Evolutionary conservation across 805 yeast genomes (phyloP), one percentile per base, ranked within the genome.

Genomic region (Hanseniaspora jakobsenii): DNA sequence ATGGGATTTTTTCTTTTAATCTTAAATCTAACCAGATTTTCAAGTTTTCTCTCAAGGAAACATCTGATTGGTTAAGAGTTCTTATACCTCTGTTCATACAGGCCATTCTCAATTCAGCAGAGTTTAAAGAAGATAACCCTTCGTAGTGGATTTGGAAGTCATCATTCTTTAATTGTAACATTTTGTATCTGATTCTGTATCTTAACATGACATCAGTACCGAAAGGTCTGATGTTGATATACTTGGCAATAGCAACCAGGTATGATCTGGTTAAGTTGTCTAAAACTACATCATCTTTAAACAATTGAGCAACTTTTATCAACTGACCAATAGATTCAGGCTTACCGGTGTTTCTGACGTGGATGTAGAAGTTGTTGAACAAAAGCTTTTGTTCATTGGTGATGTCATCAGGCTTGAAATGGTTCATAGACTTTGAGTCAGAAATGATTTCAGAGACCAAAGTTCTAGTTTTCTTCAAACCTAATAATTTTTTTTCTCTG

Each of bases 81-180:
- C 75, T 81, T 62, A 91, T 85, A 58, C 98, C 97, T 66, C 98
- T 77, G 27, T 93, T 84, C 48, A 84, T 80, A 67, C 96, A 87
- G 1, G 97, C 97, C 51, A 71, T 69, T 61, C 82, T 84, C 52
- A 89, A 71, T 64, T 89, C 98, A 3, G 75, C 70, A 14, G 80
- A 70, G 13, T 86, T 75, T 51, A 89, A 69, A 4, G 83, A 71
- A 39, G 81, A 87, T 39, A 87, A 91, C 47, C 97, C 97, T 66
- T 89, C 98, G 60, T 84, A 85, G 55, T 82, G 93, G 51, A 89
- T 84, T 32, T 87, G 78, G 54, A 80, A 75, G 61, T 89, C 98
- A 63, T 89, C 98, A 56, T 80, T 80, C 61, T 86, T 89, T 66
- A 87, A 82, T 56, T 82, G 86, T 53, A 89, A 71, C 75, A 91